Evolutionary conservation across 345 rosid genomes (phyloP), one percentile per base, ranked within the genome.

Genomic region (Gossypium sturtianum): DNA sequence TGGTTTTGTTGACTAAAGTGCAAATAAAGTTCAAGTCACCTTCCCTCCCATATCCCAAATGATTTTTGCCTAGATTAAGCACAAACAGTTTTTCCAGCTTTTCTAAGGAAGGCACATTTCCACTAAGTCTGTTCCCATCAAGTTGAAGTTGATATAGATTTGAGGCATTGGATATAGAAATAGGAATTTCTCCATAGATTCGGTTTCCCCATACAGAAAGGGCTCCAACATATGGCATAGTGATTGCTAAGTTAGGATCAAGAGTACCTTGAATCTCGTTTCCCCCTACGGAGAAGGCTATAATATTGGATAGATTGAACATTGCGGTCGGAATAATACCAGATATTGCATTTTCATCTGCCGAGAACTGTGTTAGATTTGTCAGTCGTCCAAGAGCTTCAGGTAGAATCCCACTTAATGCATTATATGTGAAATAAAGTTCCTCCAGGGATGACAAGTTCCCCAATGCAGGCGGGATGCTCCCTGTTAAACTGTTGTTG

Each of bases 231-330:
- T 41, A 54, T 13, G 79, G 79, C 64, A 78, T 66, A 9, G 62
- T 52, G 9, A 43, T 16, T 7, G 75, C 77, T 7, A 81, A 2
- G 47, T 78, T 25, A 2, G 11, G 1, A 0, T 78, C 78, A 16
- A 81, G 61, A 22, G 9, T 15, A 2, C 82, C 84, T 1, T 16
- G 17, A 2, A 81, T 12, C 2, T 43, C 27, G 22, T 81, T 81
- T 2, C 2, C 16, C 29, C 60, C 4, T 66, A 2, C 2, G 16
- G 25, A 12, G 2, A 71, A 7, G 2, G 0, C 0, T 9, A 0
- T 2, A 1, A 78, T 7, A 13, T 58, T 70, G 8, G 84, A 70
- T 3, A 74, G 25, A 77, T 81, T 81, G 52, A 48, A 81, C 13
- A 81, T 9, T 1, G 78, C 43, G 8, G 23, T 0, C 66, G 76